These are phyloP conservation scores for Gryganskiella cystojenkinii DNA, from an alignment of 192 early-diverging fungal genomes.

Conservation along the genomic window DNA sequence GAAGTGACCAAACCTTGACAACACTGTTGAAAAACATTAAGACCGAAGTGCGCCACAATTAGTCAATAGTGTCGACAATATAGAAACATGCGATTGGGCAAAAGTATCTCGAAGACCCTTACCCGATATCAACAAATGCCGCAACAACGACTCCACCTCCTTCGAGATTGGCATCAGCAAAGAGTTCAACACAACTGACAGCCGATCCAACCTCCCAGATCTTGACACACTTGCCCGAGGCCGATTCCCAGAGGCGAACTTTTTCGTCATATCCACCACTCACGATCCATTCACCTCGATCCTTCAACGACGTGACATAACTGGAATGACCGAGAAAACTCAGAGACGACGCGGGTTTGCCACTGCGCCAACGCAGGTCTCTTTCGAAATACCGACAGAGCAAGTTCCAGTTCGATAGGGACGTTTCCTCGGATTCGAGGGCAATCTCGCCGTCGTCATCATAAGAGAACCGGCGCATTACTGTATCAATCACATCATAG, in stretches of 20 bases:
- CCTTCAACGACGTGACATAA: conserved; percentile 41
- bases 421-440: conserved; percentile 7
- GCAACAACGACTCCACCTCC: conserved; percentile 42
- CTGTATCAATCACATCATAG: conserved; percentile 7
- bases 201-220: conserved; percentile 45
- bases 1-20: conserved; percentile 42
- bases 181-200: conserved; percentile 44
- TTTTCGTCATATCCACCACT: conserved; percentile 52
- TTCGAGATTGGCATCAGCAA: conserved; percentile 15
- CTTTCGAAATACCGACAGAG: conserved; percentile 39
- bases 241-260: conserved; percentile 46
- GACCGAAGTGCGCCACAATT: background rate
- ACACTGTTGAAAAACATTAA: conserved; percentile 8
- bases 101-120: background rate
- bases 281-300: conserved; percentile 32
- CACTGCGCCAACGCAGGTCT: conserved; percentile 16
- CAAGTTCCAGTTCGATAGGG: conserved; percentile 30
- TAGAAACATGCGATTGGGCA: background rate
- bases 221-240: conserved; percentile 41
- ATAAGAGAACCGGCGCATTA: conserved; percentile 13
- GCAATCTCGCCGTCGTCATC: conserved; percentile 1
- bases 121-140: conserved; percentile 52
- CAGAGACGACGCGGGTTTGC: conserved; percentile 17
- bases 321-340: conserved; percentile 29
- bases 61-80: background rate